phyloP scores from a whole-genome alignment of 768 basidiomycete species.

The Clitopilus hobsonii region DNA sequence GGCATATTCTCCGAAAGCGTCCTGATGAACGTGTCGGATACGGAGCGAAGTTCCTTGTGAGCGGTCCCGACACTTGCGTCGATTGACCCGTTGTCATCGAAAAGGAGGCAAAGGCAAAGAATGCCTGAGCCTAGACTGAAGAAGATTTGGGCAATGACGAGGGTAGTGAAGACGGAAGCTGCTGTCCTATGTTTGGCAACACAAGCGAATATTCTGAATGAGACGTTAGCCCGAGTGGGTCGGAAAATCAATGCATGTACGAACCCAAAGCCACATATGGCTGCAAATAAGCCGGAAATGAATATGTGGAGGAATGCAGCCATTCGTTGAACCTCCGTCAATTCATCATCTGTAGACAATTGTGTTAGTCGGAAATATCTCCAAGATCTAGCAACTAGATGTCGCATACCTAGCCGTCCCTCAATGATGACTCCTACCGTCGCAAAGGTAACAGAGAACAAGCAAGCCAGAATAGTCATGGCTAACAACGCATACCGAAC shows the following conservation, averaged over 20 bases:
- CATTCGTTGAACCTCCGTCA: slow-evolving; percentile 13
- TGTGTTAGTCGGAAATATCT: not conserved
- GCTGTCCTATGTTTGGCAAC: slow-evolving; percentile 5
- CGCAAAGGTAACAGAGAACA: not conserved
- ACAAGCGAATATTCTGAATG: slow-evolving; percentile 13
- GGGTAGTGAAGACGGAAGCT: slow-evolving; percentile 13
- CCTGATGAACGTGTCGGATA: slow-evolving; percentile 10
- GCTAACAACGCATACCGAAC: not conserved
- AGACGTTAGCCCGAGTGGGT: no score
- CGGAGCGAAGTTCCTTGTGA: slow-evolving; percentile 5
- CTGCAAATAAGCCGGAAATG: slow-evolving; percentile 10
- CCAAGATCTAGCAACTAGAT: not conserved
- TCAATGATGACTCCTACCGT: not conserved
- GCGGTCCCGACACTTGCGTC: not conserved
- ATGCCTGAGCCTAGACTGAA: slow-evolving; percentile 23
- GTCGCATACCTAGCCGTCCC: not conserved
- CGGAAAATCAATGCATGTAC: not conserved
- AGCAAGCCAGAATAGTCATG: not conserved
- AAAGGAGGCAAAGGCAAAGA: slow-evolving; percentile 22
- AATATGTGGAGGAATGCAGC: slow-evolving; percentile 16
- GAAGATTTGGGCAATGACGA: slow-evolving; percentile 21
- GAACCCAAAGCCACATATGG: slow-evolving; percentile 14
- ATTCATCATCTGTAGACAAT: slow-evolving; percentile 5
- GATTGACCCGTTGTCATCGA: slow-evolving; percentile 9
- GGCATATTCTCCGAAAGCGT: slow-evolving; percentile 10